Evolutionary conservation across 306 rosid genomes (phyloP), one percentile per base, ranked within the genome.

Genomic region (Malus orientalis): DNA sequence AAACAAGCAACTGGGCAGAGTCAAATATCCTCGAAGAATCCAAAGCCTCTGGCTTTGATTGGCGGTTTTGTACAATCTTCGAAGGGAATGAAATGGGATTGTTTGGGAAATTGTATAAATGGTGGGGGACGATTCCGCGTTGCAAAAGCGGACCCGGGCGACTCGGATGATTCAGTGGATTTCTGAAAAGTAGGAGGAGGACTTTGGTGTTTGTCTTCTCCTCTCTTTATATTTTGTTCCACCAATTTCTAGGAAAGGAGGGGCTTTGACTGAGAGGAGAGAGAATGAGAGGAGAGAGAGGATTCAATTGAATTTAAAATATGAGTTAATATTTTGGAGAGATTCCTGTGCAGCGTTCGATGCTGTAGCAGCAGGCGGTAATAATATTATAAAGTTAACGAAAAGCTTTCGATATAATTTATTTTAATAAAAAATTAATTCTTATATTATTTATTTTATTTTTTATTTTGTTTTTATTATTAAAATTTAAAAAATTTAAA

Each of bases 381-480:
- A 30, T 30, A 30, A 30, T 30, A 30, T 4, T 27, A 2, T 2
- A 2, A 27, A 27, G 29, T 2, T 27, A 27, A 27, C 3, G 29
- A 27, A 27, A 27, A 27, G 0, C 0, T 27, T 2, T 27, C 3
- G 29, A 27, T 27, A 27, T 27, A 27, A 27, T 27, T 27, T 27
- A 27, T 27, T 27, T 27, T 27, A 27, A 27, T 27, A 2, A 27
- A 27, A 27, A 27, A 27, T 27, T 27, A 27, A 27, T 27, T 27
- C 2, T 27, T 0, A 27, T 27, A 27, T 27, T 27, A 27, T 27
- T 27, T 27, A 27, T 27, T 0, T 27, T 27, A 0, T 27, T 2
- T 0, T 27, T 27, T 27, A 27, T 27, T 0, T 27, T 27, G 3
- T 27, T 2, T 0, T 27, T 27, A 27, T 2, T 0, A 2, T 2